Evolutionary conservation across 441 rosid species (phyloP), one percentile per base, ranked within the genome.

Genomic region (Kokia cookei): DNA sequence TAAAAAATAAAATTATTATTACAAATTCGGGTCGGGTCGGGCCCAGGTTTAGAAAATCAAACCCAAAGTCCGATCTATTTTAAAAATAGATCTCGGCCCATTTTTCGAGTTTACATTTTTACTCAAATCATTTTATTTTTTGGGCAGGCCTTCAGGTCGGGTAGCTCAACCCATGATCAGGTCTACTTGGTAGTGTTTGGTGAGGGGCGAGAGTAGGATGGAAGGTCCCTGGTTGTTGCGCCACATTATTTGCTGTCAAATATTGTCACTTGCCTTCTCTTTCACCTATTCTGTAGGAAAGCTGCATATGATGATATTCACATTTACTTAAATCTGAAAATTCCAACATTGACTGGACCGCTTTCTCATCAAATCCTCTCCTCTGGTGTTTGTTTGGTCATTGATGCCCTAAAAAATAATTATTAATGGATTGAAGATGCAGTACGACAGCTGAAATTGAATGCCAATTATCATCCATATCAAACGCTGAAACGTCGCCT

Each of bases 191-290:
- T 9, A 45, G 50, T 45, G 50, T 11, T 45, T 45, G 50, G 50
- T 45, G 48, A 45, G 14, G 50, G 68, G 1, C 17, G 50, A 63
- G 68, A 43, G 32, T 42, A 67, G 72, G 26, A 67, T 48, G 72
- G 72, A 67, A 67, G 72, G 72, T 47, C 59, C 59, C 58, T 67
- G 59, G 59, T 26, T 48, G 72, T 50, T 67, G 59, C 7, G 59
- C 58, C 26, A 15, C 72, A 50, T 47, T 27, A 10, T 69, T 32
- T 32, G 4, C 14, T 11, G 73, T 69, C 48, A 11, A 59, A 53
- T 48, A 58, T 42, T 22, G 19, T 51, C 12, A 51, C 43, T 11
- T 65, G 8, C 13, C 55, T 14, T 68, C 15, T 50, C 42, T n/a
- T 53, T 50, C 61, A 27, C 43, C 19, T 13, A 5, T n/a, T 24